Base-by-base conservation (phyloP, 257 asterid species). In the Solanum okadae region DNA sequence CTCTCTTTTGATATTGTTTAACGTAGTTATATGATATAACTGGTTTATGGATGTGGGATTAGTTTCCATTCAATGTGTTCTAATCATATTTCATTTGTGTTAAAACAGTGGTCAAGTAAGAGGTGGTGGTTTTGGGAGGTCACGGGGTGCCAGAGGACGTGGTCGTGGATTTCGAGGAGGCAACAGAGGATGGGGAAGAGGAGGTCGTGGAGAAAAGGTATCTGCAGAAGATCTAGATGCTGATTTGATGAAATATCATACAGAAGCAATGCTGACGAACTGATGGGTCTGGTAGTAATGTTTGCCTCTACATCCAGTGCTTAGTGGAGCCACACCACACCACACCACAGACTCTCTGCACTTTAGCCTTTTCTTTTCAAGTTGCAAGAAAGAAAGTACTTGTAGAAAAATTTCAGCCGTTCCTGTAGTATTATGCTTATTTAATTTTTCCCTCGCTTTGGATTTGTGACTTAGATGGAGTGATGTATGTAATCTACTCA, bases 171-270 rank as follows among this genome's bases (percentile, higher is more conserved):
- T 90, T 83, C 89, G 92, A 37, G 89, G 92, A 84, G 90, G 90
- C 40, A 93, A 93, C 72, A 93, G 92, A 31, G 94, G 93, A 49
- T 91, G 89, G 82, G 94, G 94, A 75, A 89, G 95, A 88, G 93
- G 95, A 88, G 93, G 90, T 49, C 94, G 87, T 65, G 91, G 85
- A 86, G 95, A 91, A 89, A 93, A 92, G 77, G 91, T 93, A 91
- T 95, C 96, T 70, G 95, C 96, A 16, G 95, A 95, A 76, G 96
- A 91, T 89, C 92, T 95, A 83, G 98, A 94, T 91, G 94, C 96
- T 88, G 96, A 95, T 70, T 87, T 95, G 90, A 96, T 93, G 76
- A 94, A 90, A 86, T 95, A 95, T 89, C 96, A 91, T 76, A 90
- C 93, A 52, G 92, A 86, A 87, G 92, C 98, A 59, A 95, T 92